phyloP scores from a whole-genome alignment of 805 yeast species.

The Metschnikowia santaceciliae region DNA sequence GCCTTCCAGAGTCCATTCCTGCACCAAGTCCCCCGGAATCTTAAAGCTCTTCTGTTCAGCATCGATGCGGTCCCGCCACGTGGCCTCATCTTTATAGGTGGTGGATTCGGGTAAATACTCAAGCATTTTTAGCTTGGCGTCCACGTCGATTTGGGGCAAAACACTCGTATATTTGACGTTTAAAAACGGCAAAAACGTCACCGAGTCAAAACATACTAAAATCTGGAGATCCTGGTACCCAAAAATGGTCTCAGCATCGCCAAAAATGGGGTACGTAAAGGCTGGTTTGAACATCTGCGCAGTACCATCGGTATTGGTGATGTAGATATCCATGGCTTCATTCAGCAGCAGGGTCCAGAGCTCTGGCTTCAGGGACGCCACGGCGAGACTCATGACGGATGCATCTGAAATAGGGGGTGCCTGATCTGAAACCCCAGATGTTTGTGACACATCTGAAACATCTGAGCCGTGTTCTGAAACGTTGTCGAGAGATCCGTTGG shows the following conservation, averaged over 20 bases:
- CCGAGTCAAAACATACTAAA: constrained; percentile 65
- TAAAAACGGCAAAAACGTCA: constrained; percentile 69
- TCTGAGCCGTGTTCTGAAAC: too few relatives aligned
- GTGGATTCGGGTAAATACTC: constrained; percentile 61
- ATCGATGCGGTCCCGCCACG: constrained; percentile 59
- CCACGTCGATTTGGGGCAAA: constrained; percentile 53
- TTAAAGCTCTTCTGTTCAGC: constrained; percentile 43
- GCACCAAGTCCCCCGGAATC: constrained; percentile 38
- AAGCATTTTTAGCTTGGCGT: constrained; percentile 52
- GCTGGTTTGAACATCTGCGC: constrained; percentile 62
- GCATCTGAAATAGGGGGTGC: too few relatives aligned
- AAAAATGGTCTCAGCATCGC: constrained; percentile 82
- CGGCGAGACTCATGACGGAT: constrained; percentile 7
- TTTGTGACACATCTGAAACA: too few relatives aligned
- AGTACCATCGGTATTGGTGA: constrained; percentile 55
- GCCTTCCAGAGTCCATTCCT: constrained; percentile 29
- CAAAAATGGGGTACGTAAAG: constrained; percentile 91
- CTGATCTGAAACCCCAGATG: too few relatives aligned
- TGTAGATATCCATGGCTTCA: constrained; percentile 54
- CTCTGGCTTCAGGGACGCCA: constrained; percentile 50
- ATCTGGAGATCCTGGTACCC: constrained; percentile 75
- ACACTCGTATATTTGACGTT: constrained; percentile 54
- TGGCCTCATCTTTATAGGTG: constrained; percentile 56
- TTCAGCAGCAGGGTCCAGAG: constrained; percentile 75
- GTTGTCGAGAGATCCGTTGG: too few relatives aligned